Evolutionary conservation across 1,284 basidiomycete species (phyloP).

Genomic region (Cutaneotrichosporon dermatis): DNA sequence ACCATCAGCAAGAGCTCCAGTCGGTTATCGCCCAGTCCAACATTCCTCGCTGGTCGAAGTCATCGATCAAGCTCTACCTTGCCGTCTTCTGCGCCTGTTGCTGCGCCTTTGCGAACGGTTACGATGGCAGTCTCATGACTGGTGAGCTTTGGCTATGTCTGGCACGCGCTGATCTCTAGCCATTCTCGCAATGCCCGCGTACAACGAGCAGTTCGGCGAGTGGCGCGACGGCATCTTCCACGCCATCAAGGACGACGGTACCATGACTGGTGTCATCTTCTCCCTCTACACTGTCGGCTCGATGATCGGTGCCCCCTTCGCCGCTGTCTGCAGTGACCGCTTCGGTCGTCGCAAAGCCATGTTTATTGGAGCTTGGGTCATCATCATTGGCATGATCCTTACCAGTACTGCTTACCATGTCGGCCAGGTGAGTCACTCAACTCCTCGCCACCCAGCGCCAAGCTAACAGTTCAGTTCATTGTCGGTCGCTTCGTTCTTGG

Average conservation of each 20-base stretch:
- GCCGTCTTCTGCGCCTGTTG: slow-evolving; percentile 30
- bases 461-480: slow-evolving; percentile 26
- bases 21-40: slow-evolving; percentile 19
- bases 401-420: slow-evolving; percentile 25
- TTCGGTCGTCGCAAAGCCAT: slow-evolving; percentile 57
- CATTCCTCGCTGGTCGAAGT: slow-evolving; percentile 24
- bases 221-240: background rate
- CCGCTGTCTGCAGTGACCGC: slow-evolving; percentile 39
- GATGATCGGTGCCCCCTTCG: slow-evolving; percentile 20
- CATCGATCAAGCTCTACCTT: slow-evolving; percentile 26
- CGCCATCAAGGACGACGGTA: slow-evolving; percentile 12
- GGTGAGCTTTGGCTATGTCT: background rate
- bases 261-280: slow-evolving; percentile 27
- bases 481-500: slow-evolving; percentile 49
- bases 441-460: too few species aligned
- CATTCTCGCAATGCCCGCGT: slow-evolving; percentile 24
- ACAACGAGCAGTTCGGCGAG: slow-evolving; percentile 22
- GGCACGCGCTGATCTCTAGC: slow-evolving; percentile 4
- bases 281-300: slow-evolving; percentile 30
- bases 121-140: slow-evolving; percentile 26
- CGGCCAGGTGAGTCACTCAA: slow-evolving; percentile 11
- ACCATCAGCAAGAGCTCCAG: slow-evolving; percentile 20
- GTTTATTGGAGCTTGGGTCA: slow-evolving; percentile 51
- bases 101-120: slow-evolving; percentile 37
- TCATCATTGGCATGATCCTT: slow-evolving; percentile 49